phyloP scores from a whole-genome alignment of 768 basidiomycete species.

The Phanerochaete carnosa region DNA sequence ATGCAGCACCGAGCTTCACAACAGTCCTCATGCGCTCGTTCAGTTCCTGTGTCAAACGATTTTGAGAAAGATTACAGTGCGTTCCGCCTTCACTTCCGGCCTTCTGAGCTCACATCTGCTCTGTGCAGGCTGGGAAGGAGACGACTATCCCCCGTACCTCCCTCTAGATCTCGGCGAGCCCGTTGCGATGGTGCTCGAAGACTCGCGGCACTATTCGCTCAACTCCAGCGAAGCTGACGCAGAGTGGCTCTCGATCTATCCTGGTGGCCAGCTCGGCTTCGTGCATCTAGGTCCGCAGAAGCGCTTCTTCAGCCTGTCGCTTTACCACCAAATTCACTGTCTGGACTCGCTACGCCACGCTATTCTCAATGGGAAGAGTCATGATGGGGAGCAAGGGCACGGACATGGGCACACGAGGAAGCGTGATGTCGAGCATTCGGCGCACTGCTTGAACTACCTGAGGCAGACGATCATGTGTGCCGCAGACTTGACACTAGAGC shows the following conservation, averaged over 20 bases:
- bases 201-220: conserved; percentile 29
- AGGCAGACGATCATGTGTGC: conserved; percentile 30
- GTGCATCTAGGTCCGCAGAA: conserved; percentile 23
- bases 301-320: conserved; percentile 26
- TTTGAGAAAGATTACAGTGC: conserved; percentile 13
- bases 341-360: conserved; percentile 26
- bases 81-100: not conserved
- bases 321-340: conserved; percentile 35
- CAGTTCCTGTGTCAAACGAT: conserved; percentile 2
- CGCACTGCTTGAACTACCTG: conserved; percentile 32
- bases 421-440: conserved; percentile 19
- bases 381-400: not conserved
- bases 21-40: conserved; percentile 1
- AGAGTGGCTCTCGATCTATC: conserved; percentile 29
- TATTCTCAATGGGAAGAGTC: conserved; percentile 12
- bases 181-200: conserved; percentile 24
- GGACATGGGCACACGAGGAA: not conserved
- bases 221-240: conserved; percentile 20
- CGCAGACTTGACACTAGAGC: conserved; percentile 30
- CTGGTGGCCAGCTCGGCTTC: conserved; percentile 20
- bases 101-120: not conserved
- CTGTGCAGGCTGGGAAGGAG: conserved; percentile 11
- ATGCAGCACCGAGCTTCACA: conserved; percentile 1
- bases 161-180: conserved; percentile 18
- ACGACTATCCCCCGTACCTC: conserved; percentile 19